Evolutionary conservation across 73 alveolate genomes (phyloP), one percentile per base, ranked within the genome.

Genomic region (Paraurostyla sp.): DNA sequence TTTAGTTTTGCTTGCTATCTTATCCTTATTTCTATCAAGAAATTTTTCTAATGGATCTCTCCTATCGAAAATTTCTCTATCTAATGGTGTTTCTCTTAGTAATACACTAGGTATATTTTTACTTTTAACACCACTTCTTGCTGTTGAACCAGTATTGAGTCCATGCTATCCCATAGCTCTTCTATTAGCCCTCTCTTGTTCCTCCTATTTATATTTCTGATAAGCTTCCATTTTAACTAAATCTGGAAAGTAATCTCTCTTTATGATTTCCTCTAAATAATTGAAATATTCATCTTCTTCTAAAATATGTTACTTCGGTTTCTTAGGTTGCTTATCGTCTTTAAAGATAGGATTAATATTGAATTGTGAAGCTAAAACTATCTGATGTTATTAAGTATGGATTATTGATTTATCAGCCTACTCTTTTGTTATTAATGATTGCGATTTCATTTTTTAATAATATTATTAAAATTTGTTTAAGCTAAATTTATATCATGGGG

Each of bases 161-260:
- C 18, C 18, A 46, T 46, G 13, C 23, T 46, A 7, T 9, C 58
- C 84, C 62, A 41, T 41, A 4, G 84, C 84, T 7, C 18, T 23
- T 50, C 22, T 48, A 20, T 35, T 3, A 11, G 84, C 84, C 22
- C 29, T 43, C 11, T 38, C 25, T 43, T 69, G 38, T 23, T 69
- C 63, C 35, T 69, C 6, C 33, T 33, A 59, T 2, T 35, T 16
- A 25, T 69, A 69, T 41, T 69, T 63, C 18, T 43, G 29, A 43
- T 69, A 69, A 9, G 87, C 87, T 33, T 75, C 87, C 73, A 75
- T 43, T 29, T 75, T 75, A 43, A 75, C 16, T 11, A 75, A 30
- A 49, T 75, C 87, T 9, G 87, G 87, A 51, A 75, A 75, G 75
- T 48, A 75, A 75, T 75, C 87, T 75, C 87, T 75, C 87, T 75